Conservation (phyloP, 345 rosid species). For the Gynandropsis gynandra region DNA sequence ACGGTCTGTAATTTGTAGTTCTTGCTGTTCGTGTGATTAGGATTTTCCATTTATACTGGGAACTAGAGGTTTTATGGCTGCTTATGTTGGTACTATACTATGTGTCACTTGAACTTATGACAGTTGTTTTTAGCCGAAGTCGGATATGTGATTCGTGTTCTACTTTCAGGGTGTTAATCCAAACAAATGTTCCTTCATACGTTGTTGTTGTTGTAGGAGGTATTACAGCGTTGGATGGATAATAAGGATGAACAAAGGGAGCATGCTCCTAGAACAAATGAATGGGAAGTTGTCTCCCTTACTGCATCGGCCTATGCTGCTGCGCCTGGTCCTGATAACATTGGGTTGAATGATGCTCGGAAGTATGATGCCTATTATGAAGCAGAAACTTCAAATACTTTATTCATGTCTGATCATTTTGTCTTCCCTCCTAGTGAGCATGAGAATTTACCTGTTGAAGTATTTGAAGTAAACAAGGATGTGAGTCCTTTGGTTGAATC, state of each 20-base stretch:
- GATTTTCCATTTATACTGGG: background rate
- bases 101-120: no score
- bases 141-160: no score
- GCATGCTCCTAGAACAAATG: slow-evolving; percentile 49
- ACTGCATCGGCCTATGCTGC: slow-evolving; percentile 94
- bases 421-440: slow-evolving; percentile 62
- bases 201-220: background rate
- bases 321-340: slow-evolving; percentile 62
- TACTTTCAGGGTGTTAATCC: slow-evolving; percentile 2
- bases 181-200: slow-evolving; percentile 1
- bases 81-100: no score
- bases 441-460: slow-evolving; percentile 52
- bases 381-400: slow-evolving; percentile 52
- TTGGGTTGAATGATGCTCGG: slow-evolving; percentile 33
- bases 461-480: slow-evolving; percentile 17
- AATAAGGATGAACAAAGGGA: slow-evolving; percentile 42
- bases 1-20: background rate
- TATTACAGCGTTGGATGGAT: slow-evolving; percentile 39
- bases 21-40: background rate
- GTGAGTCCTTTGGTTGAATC: slow-evolving; percentile 24
- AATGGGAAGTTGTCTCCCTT: slow-evolving; percentile 94
- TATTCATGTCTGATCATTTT: slow-evolving; percentile 77
- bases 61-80: no score
- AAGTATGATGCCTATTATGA: slow-evolving; percentile 29
- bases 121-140: no score